Percentiles rank a stretch among this genome's conserved stretches.
phyloP scores from a whole-genome alignment of 768 basidiomycete species.

The Suillus placidus region DNA sequence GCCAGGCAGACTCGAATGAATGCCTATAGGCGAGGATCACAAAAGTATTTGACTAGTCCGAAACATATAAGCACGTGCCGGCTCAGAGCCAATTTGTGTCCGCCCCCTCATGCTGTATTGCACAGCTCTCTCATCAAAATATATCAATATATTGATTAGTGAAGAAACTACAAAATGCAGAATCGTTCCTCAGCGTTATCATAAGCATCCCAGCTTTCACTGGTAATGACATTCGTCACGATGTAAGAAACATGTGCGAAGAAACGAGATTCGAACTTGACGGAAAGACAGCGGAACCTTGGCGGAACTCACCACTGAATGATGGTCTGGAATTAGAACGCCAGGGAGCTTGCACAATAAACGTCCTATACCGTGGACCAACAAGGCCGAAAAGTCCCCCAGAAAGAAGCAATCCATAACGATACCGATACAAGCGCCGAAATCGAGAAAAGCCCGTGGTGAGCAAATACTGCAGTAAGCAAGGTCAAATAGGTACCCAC shows the following conservation, averaged over 20 bases:
- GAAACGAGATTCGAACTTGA: background rate
- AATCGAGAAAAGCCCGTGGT: background rate
- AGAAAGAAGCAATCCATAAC: background rate
- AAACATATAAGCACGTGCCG: too few relatives aligned
- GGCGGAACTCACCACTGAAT: background rate
- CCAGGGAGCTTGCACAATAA: background rate
- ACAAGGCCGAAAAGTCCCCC: background rate
- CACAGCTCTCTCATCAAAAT: background rate
- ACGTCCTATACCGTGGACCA: background rate
- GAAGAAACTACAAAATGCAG: background rate
- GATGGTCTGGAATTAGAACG: background rate
- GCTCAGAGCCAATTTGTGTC: background rate
- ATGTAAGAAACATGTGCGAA: background rate
- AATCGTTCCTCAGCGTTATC: background rate
- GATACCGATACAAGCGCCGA: background rate
- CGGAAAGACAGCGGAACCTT: background rate
- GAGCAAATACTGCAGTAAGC: background rate
- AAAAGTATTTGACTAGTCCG: background rate
- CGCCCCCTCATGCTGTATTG: background rate
- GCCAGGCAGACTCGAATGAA: background rate
- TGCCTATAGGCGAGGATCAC: background rate
- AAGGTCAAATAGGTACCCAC: constrained; percentile 30
- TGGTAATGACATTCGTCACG: background rate
- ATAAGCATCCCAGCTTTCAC: background rate
- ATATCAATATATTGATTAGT: background rate